Base-by-base conservation (phyloP, 495 filamentous ascomycete genomes). In the Xylaria telfairii region DNA sequence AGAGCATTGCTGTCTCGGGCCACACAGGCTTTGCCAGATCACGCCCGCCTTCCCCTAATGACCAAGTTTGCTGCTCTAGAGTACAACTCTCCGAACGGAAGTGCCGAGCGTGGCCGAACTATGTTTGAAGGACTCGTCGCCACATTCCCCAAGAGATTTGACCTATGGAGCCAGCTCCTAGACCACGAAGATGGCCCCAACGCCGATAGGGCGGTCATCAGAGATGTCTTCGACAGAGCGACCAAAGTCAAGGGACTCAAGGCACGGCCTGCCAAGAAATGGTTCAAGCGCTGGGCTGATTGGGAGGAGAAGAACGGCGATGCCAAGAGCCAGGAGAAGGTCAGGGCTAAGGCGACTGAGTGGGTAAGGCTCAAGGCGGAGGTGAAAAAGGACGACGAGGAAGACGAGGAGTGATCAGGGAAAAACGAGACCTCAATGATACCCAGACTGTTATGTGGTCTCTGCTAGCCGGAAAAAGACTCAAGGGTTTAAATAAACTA, bases 151-250 rank as follows among this genome's bases (percentile, higher is more conserved):
- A 96, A 95, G 85, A 92, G 91, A 70, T 87, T 94, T 57, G 94
- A 97, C 79, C 80, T 97, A 61, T 98, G 95, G 94, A 97, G 94
- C 80, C 88, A 96, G 75, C 89, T 95, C 49, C 72, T 98, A 15
- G 93, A 97, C 73, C 85, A 97, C 71, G 96, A 99, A 82, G 77
- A 80, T 71, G 54, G 67, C 2, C 72, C 70, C 37, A 71, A 66
- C n/a, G 71, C 84, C 42, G 91, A 92, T 66, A 84, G 88, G 66
- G 74, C 78, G 2, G 82, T 80, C 7, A 87, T 95, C 21, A 85
- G 93, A 63, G 88, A 89, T 46, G 78, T 97, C 54, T 97, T 94
- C 77, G 93, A 94, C 81, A 86, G 94, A n/a, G 92, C 94, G 56
- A 83, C 84, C 15, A 86, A 84, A 74, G 87, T 87, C 72, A 92